Base-by-base conservation (phyloP, 2,329 filamentous ascomycete genomes). In the Beauveria pseudobassiana region DNA sequence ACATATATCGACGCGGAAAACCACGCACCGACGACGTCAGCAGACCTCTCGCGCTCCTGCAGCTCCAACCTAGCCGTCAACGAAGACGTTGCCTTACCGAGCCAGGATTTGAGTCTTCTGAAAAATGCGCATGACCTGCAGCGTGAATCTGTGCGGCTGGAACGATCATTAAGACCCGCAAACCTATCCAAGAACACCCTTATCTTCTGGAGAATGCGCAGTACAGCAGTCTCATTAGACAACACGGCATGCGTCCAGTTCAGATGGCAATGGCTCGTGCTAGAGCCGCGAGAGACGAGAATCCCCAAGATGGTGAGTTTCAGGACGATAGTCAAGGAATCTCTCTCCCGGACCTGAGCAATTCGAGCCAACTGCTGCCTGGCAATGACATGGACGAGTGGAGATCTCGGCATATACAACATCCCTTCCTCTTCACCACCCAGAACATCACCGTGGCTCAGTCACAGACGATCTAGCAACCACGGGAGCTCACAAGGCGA, bases 121-220 rank as follows among this genome's bases (percentile, higher is more conserved):
- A 18, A 43, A 20, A 51, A 30, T 30, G 18, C 24, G 3, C 28
- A 57, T 16, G 45, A 49, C 16, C 22, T 58, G 45, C 70, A 70
- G 59, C 63, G 66, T 14, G 67, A 71, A 6, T 67, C 69, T 16
- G 63, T 75, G 30, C 73, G 72, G 14, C 71, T 76, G 51, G 76
- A 78, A 63, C 77, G 82, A 40, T 83, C 80, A 4, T 72, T 86
- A n/a, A 77, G 83, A 7, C 82, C 1, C 78, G 83, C 22, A 86
- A 85, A 63, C 82, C 82, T 1, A 86, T 86, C 7, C 83, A 86
- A 67, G 76, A 85, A 66, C 82, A 85, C 50, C 83, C 83, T 3
- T 86, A 86, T 64, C 71, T 81, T 6, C 72, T 85, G 4, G 83
- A 86, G 64, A 81, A 78, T 67, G 82, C 77, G 0, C 77, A 80